Conservation (phyloP, 1,139 yeast genomes). For the Kurtzmaniella quercitrusa region DNA sequence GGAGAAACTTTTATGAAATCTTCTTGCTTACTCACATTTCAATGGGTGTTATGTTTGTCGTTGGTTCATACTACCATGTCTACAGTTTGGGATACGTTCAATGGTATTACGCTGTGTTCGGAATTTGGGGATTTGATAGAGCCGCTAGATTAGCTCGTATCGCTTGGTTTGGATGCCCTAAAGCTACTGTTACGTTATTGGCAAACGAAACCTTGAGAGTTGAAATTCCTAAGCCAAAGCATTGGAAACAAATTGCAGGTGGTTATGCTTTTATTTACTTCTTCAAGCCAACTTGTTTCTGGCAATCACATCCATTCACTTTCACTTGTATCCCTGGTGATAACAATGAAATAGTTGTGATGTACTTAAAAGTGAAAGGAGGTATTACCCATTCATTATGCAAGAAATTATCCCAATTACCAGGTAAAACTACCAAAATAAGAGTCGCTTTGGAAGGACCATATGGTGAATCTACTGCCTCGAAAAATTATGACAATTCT, state of each 20-base stretch:
- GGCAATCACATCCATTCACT: slow-evolving; percentile 75
- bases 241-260: slow-evolving; percentile 32
- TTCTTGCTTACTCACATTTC: slow-evolving; percentile 39
- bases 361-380: slow-evolving; percentile 36
- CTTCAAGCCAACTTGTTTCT: slow-evolving; percentile 49
- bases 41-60: slow-evolving; percentile 39
- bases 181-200: slow-evolving; percentile 29
- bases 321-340: slow-evolving; percentile 20
- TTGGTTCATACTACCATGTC: slow-evolving; percentile 42
- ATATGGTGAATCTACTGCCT: slow-evolving; percentile 37
- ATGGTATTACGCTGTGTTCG: slow-evolving; percentile 35
- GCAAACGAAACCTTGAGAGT: slow-evolving; percentile 39
- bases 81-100: slow-evolving; percentile 35
- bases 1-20: slow-evolving; percentile 42
- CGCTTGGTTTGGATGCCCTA: slow-evolving; percentile 33
- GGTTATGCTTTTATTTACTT: slow-evolving; percentile 61
- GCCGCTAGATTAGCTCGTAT: slow-evolving; percentile 31
- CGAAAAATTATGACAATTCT: slow-evolving; percentile 30
- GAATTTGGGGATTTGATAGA: slow-evolving; percentile 44
- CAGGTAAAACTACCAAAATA: slow-evolving; percentile 21
- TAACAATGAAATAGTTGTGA: slow-evolving; percentile 21
- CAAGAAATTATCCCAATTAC: slow-evolving; percentile 22
- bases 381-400: slow-evolving; percentile 35
- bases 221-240: slow-evolving; percentile 32
- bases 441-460: slow-evolving; percentile 45